Conservation (phyloP, 2,329 filamentous ascomycete species). For the Colletotrichum cuscutae region DNA sequence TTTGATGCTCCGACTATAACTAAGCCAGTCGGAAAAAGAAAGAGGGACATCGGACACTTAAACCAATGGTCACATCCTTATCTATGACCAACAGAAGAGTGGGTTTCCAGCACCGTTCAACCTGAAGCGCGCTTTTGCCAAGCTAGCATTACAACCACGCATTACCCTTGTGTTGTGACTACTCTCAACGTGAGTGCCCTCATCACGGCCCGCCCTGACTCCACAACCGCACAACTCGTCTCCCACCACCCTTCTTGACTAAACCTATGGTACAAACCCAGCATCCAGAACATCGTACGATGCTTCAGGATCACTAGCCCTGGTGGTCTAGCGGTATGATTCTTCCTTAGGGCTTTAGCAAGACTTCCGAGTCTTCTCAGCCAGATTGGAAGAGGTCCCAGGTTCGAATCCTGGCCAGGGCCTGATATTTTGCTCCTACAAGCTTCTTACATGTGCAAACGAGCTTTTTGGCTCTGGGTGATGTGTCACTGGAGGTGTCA, state of each 20-base stretch:
- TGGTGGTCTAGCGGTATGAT: slow-evolving; percentile 3
- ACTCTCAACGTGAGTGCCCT: background rate
- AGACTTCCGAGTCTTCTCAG: background rate
- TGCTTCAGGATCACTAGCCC: background rate
- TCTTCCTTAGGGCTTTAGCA: background rate
- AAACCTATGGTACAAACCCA: accelerated
- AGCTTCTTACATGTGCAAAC: background rate
- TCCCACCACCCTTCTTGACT: background rate
- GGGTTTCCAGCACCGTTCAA: too few species aligned
- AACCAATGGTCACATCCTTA: too few species aligned
- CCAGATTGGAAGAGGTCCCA: background rate
- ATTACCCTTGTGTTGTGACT: background rate
- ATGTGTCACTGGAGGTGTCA: too few species aligned
- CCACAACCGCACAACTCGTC: background rate
- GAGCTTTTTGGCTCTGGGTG: background rate
- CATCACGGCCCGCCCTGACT: background rate
- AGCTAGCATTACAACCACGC: background rate
- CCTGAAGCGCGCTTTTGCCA: background rate
- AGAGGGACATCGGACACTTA: too few species aligned
- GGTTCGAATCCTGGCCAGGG: background rate
- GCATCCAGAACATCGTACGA: background rate
- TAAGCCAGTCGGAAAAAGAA: too few species aligned
- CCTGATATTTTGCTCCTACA: background rate
- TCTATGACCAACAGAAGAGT: too few species aligned
- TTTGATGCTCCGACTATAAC: too few species aligned